Base-by-base conservation (phyloP, 2,329 filamentous ascomycete genomes). In the Seiridium unicorne region DNA sequence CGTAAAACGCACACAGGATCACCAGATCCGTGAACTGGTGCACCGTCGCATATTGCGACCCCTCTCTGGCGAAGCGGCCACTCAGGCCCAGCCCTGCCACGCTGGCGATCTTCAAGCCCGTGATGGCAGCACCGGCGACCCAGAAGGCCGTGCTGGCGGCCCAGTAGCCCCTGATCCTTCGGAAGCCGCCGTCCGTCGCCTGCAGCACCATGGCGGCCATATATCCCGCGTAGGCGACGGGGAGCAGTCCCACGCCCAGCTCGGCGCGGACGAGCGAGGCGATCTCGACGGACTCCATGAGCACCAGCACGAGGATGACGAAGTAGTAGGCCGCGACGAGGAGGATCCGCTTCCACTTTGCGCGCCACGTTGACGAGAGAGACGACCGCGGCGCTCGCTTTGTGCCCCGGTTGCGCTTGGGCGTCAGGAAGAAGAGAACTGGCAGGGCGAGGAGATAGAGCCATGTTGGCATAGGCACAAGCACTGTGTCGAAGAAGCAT, bases 401-500 rank as follows among this genome's bases (percentile, higher is more conserved):
- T 44, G 51, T 58, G 40, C 59, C 18, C n/a, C 34, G 51, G 47
- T 54, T 54, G 18, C 57, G 59, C 49, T 44, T 61, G n/a, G 60
- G 61, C 38, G 64, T 57, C 5, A 62, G 55, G 18, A 68, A 46
- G 36, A 61, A 51, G 46, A 68, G 60, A 5, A 66, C 38, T n/a
- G 54, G 34, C 18, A 68, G 55, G 32, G 53, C 44, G 42, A 58
- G 8, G 9, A 59, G 55, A 18, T 68, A 60, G 46, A 65, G 60
- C 66, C 65, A 68, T 5, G 68, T 63, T 9, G 68, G 68, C 31
- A 69, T 59, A 5, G 68, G 68, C 5, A 61, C 63, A 8, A 70
- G 59, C 35, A 68, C 48, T 10, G 59, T 55, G 60, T 70, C 68
- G 61, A 70, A 70, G 59, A 68, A 68, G 62, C 68, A 70, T 46